These are phyloP conservation scores for Spathaspora boniae DNA, from an alignment of 805 yeast genomes.

Conservation along the genomic window DNA sequence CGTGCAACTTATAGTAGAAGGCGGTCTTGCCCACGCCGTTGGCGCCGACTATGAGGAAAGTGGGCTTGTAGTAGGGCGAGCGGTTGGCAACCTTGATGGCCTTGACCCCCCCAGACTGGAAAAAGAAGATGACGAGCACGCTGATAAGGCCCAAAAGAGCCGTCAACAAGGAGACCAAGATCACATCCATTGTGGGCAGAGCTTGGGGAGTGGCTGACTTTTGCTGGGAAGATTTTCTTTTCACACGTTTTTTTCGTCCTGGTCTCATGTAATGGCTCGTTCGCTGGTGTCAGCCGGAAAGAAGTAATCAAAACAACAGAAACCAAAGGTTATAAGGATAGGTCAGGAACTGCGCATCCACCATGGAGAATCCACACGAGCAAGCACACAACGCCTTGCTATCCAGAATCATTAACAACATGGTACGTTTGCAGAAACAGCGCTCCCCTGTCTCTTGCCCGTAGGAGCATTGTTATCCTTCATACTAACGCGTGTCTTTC, in stretches of 20 bases:
- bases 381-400: slow-evolving; percentile 73
- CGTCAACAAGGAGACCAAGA: slow-evolving; percentile 23
- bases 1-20: slow-evolving; percentile 37
- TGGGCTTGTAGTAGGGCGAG: slow-evolving; percentile 39
- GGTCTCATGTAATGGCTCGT: too few relatives aligned
- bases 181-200: slow-evolving; percentile 22
- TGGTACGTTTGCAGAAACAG: slow-evolving; percentile 53
- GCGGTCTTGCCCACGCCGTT: slow-evolving; percentile 65
- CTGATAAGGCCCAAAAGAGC: slow-evolving; percentile 25
- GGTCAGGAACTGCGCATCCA: too few relatives aligned
- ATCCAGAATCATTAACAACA: slow-evolving; percentile 71
- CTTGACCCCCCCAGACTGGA: slow-evolving; percentile 19
- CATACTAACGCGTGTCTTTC: slow-evolving; percentile 4
- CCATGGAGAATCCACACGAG: slow-evolving; percentile 85
- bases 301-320: slow-evolving; percentile 2
- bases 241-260: too few relatives aligned
- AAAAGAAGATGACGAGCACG: slow-evolving; percentile 19
- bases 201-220: background rate
- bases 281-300: slow-evolving; percentile 2
- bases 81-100: slow-evolving; percentile 6
- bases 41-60: slow-evolving; percentile 63
- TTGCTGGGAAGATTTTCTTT: background rate
- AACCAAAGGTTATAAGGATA: slow-evolving; percentile 6
- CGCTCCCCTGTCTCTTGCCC: background rate
- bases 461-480: background rate